These are phyloP conservation scores for Phialemonium atrogriseum DNA, from an alignment of 2,329 filamentous ascomycete genomes.

Conservation along the genomic window DNA sequence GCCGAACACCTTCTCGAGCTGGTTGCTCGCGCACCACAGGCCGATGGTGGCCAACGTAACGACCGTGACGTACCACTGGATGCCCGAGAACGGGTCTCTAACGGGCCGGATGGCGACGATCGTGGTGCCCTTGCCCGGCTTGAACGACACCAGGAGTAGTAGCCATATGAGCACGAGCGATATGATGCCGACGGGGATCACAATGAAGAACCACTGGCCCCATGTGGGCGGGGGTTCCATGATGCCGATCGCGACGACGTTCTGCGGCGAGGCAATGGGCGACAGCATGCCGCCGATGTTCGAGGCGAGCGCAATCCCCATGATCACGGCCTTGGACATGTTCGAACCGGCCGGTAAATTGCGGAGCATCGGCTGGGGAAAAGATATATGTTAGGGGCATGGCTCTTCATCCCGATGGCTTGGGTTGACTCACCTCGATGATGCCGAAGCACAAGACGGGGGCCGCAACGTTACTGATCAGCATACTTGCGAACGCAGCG, in stretches of 20 bases:
- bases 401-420: no score
- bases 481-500: conserved; percentile 95
- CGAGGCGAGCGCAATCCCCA: conserved; percentile 88
- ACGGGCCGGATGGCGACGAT: conserved; percentile 89
- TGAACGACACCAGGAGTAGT: conserved; percentile 76
- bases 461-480: conserved; percentile 96
- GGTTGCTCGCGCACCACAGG: conserved; percentile 88
- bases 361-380: conserved; percentile 71
- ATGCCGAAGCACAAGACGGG: conserved; percentile 97
- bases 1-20: conserved; percentile 79
- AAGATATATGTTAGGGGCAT: conserved; percentile 3
- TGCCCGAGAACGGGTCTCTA: conserved; percentile 76
- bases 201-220: conserved; percentile 95
- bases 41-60: conserved; percentile 78
- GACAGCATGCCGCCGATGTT: conserved; percentile 96
- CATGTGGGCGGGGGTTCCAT: conserved; percentile 89
- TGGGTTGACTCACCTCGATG: conserved; percentile 72
- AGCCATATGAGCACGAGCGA: conserved; percentile 85
- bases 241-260: conserved; percentile 91
- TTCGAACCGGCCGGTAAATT: conserved; percentile 83
- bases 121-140: conserved; percentile 73
- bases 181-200: conserved; percentile 84
- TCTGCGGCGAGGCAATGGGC: conserved; percentile 94
- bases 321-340: conserved; percentile 91
- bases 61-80: conserved; percentile 87